Conservation (phyloP, 108 stramenopile genomes). For the Fistulifera solaris region DNA sequence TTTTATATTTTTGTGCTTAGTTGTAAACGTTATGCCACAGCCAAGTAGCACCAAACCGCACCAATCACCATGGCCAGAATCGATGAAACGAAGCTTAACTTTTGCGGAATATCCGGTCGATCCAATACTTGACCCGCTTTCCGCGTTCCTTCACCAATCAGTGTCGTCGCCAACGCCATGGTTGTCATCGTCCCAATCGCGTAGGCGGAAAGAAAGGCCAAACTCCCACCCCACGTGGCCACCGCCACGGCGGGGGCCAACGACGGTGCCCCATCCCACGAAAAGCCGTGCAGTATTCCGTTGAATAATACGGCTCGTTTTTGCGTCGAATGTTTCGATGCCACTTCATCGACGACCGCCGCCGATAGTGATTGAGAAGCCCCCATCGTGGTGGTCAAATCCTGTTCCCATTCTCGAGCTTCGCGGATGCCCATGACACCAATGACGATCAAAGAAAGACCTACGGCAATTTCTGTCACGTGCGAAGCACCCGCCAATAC, state of each 20-base stretch:
- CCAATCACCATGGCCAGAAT: slow-evolving; percentile 76
- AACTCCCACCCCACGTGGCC: slow-evolving; percentile 74
- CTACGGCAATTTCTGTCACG: slow-evolving; percentile 84
- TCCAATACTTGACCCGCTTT: slow-evolving; percentile 65
- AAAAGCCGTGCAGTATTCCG: slow-evolving; percentile 91
- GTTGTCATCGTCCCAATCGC: slow-evolving; percentile 87
- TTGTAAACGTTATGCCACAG: slow-evolving; percentile 35
- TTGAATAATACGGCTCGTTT: slow-evolving; percentile 91
- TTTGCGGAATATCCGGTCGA: slow-evolving; percentile 81
- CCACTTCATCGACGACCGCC: slow-evolving; percentile 23
- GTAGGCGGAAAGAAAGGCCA: slow-evolving; percentile 87
- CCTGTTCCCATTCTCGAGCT: slow-evolving; percentile 56
- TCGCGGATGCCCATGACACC: slow-evolving; percentile 90
- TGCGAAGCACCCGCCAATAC: slow-evolving; percentile 19
- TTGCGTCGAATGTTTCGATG: slow-evolving; percentile 12
- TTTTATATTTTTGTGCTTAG: too few relatives aligned
- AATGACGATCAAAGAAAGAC: slow-evolving; percentile 82
- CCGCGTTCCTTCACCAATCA: slow-evolving; percentile 83
- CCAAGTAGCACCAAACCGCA: slow-evolving; percentile 72
- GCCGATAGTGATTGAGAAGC: slow-evolving; percentile 25
- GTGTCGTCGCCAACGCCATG: slow-evolving; percentile 75
- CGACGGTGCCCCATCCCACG: slow-evolving; percentile 94
- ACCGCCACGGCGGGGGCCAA: slow-evolving; percentile 90
- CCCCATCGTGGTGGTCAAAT: slow-evolving; percentile 11
- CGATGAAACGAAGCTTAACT: slow-evolving; percentile 64